Percentiles rank a stretch among this genome's conserved stretches.
Evolutionary conservation across 176 grass and related monocot species (phyloP).

Genomic region (Oryza meyeriana): DNA sequence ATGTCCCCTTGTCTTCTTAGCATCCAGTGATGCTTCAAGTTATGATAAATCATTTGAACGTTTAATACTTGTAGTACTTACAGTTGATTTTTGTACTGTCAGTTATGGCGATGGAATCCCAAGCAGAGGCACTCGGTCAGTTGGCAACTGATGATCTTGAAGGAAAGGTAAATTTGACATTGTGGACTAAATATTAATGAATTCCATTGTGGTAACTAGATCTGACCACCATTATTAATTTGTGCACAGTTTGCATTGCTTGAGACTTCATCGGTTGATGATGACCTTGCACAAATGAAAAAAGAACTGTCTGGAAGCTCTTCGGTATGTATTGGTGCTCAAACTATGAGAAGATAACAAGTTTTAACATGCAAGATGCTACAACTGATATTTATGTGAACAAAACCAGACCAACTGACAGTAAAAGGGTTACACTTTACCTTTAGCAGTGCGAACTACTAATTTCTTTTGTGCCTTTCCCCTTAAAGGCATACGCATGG

Average conservation of each 20-base stretch:
- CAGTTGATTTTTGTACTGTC: conserved; percentile 22
- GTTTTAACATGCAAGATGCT: neutral
- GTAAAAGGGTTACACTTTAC: neutral
- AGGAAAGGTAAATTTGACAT: conserved; percentile 69
- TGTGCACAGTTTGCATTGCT: conserved; percentile 79
- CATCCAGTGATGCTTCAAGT: neutral
- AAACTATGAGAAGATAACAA: neutral
- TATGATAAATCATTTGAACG: neutral
- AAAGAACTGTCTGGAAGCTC: conserved; percentile 68
- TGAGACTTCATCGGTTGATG: conserved; percentile 77
- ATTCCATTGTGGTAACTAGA: neutral
- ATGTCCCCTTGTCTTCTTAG: conserved; percentile 23
- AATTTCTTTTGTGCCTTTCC: neutral
- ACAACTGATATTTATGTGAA: conserved; percentile 16
- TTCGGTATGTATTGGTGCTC: conserved; percentile 49
- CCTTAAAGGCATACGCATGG: neutral
- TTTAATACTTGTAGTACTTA: neutral
- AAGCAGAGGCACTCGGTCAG: conserved; percentile 94
- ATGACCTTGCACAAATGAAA: conserved; percentile 78
- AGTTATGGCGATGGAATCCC: conserved; percentile 98
- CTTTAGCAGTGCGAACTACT: neutral
- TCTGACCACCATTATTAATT: conserved; percentile 16
- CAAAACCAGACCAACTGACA: neutral
- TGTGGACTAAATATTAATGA: neutral
- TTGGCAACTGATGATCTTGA: conserved; percentile 88